These are phyloP conservation scores for Plasmodium reichenowi DNA, from an alignment of 169 alveolate genomes.

Conservation along the genomic window DNA sequence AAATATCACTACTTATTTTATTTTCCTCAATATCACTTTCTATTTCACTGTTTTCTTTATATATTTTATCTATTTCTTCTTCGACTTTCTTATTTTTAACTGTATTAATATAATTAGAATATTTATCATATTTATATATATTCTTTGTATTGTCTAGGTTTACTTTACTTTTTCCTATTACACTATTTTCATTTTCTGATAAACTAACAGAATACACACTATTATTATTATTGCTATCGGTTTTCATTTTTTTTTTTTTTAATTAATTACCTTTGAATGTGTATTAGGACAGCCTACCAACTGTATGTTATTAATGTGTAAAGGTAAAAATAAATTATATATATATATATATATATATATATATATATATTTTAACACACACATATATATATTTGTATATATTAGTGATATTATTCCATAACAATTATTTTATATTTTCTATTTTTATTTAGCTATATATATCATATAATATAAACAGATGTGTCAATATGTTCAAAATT, in stretches of 20 bases:
- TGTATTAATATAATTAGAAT: slow-evolving; percentile 43
- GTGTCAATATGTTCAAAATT: too few species aligned
- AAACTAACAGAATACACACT: slow-evolving; percentile 41
- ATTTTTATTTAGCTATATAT: too few species aligned
- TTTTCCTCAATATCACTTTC: slow-evolving; percentile 14
- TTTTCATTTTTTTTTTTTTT: slow-evolving; percentile 62
- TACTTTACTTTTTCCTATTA: slow-evolving; percentile 25
- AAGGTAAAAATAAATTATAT: slow-evolving; percentile 16
- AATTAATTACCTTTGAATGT: slow-evolving; percentile 46
- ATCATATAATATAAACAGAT: too few species aligned
- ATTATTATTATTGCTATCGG: slow-evolving; percentile 7
- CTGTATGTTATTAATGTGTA: slow-evolving; percentile 16
- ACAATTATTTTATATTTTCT: too few species aligned
- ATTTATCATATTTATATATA: slow-evolving; percentile 44
- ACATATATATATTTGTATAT: slow-evolving; percentile 7
- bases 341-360: slow-evolving; percentile 18
- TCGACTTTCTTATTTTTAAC: slow-evolving; percentile 30
- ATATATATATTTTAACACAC: neutral
- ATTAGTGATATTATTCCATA: too few species aligned
- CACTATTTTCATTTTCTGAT: slow-evolving; percentile 46
- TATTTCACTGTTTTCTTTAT: slow-evolving; percentile 13
- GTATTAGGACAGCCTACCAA: slow-evolving; percentile 10
- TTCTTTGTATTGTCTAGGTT: slow-evolving; percentile 49
- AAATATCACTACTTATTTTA: slow-evolving; percentile 13
- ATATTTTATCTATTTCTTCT: slow-evolving; percentile 4